These are phyloP conservation scores for Mycena epipterygia DNA, from an alignment of 768 basidiomycete genomes.

Conservation along the genomic window DNA sequence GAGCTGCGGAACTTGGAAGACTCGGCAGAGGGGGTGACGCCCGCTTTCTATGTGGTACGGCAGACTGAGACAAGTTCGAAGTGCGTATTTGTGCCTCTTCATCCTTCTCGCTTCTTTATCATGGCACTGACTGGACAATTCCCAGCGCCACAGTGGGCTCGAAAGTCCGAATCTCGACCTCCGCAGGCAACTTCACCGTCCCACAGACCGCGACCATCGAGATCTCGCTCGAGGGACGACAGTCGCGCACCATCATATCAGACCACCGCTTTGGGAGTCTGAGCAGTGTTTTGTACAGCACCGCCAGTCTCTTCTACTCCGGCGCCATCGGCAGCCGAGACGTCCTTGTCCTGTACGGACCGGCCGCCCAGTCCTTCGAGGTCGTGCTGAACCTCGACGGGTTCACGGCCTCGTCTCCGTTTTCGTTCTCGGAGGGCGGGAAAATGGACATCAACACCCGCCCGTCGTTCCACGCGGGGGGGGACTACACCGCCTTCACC, in stretches of 20 bases:
- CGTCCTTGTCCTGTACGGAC: conserved; percentile 26
- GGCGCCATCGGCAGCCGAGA: conserved; percentile 25
- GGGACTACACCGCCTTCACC: conserved; percentile 15
- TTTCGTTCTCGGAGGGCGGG: conserved; percentile 13
- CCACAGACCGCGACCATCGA: conserved; percentile 18
- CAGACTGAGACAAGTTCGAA: conserved; percentile 28
- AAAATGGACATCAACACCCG: conserved; percentile 15
- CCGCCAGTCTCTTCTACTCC: conserved; percentile 29
- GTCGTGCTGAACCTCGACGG: conserved; percentile 15
- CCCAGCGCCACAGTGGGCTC: conserved; percentile 16
- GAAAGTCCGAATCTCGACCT: conserved; percentile 28
- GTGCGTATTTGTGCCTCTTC: conserved; percentile 1
- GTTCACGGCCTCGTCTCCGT: conserved; percentile 11
- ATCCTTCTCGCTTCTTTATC: neutral
- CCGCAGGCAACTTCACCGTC: conserved; percentile 28
- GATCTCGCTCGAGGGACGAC: conserved; percentile 20
- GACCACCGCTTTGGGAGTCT: conserved; percentile 23
- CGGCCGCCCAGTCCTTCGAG: conserved; percentile 24
- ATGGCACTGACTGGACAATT: neutral
- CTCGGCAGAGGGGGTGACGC: conserved; percentile 2
- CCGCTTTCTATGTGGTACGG: conserved; percentile 24
- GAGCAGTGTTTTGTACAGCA: conserved; percentile 27
- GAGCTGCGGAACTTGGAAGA: conserved; percentile 23
- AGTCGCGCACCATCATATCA: conserved; percentile 17
- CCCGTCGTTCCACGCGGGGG: neutral